Base-by-base conservation (phyloP, 306 rosid genomes). In the Benincasa hispida region DNA sequence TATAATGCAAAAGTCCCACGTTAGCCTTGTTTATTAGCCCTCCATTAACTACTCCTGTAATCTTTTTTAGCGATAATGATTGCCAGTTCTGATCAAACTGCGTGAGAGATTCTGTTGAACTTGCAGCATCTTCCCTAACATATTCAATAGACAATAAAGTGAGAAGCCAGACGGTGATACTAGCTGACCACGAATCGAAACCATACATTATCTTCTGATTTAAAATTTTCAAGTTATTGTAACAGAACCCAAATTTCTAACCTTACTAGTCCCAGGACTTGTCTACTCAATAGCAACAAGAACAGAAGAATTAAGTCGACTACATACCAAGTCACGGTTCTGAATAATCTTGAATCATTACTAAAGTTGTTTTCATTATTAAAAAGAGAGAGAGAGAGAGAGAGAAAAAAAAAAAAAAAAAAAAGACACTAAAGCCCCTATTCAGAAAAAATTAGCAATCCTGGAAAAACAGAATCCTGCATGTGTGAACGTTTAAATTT, bases 41-140 rank as follows among this genome's bases (percentile, higher is more conserved):
- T 54, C 98, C 98, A 82, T 91, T 91, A 65, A 92, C 89, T 79
- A 93, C 98, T 73, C 98, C 97, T 10, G 97, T 91, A 82, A 90
- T 85, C 83, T 85, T 90, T 86, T 90, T 94, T 66, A 88, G 85
- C 77, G 94, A 86, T 83, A 92, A 84, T 27, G 93, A 87, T 76
- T 91, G 96, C 96, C 91, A 89, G 82, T 80, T 87, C 82, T 87
- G 89, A 72, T 91, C 93, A 77, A 76, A 84, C 89, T 87, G 94
- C 84, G 81, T 84, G 48, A 79, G 72, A 85, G 77, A 80, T 77
- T 84, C 86, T 83, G 82, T 83, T 75, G 88, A 82, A 66, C 74
- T 78, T 60, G 86, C 78, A 18, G 54, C 82, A 86, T 80, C 84
- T 41, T 74, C 78, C 91, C 98, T 94, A 86, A 60, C 27, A 75